phyloP scores from a whole-genome alignment of 768 basidiomycete species.

The Dictyophora rubrovolvata region DNA sequence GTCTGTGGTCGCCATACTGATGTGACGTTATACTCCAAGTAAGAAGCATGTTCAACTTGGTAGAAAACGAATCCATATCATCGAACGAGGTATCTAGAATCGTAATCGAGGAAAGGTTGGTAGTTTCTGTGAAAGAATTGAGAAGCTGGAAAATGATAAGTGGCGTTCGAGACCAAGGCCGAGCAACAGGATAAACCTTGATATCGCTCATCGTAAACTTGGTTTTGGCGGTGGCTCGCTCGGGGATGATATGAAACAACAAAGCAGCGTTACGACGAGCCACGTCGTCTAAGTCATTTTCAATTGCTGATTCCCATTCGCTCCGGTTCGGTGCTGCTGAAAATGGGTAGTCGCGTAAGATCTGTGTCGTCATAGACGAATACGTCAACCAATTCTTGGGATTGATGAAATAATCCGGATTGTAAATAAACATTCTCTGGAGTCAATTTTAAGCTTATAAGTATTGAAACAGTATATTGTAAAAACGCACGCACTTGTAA shows the following conservation, averaged over 20 bases:
- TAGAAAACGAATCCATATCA: conserved; percentile 38
- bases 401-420: conserved; percentile 66
- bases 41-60: conserved; percentile 63
- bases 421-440: conserved; percentile 59
- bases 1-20: conserved; percentile 76
- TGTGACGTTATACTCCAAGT: conserved; percentile 75
- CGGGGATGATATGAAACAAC: conserved; percentile 57
- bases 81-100: conserved; percentile 41
- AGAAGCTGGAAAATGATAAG: conserved; percentile 39
- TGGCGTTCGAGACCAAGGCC: background rate
- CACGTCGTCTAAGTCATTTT: conserved; percentile 58
- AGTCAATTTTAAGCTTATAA: background rate
- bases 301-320: conserved; percentile 28
- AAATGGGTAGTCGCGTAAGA: conserved; percentile 31
- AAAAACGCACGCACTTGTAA: conserved; percentile 43
- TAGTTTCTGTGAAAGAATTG: conserved; percentile 63
- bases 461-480: conserved; percentile 2
- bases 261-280: conserved; percentile 73
- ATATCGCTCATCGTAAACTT: conserved; percentile 46
- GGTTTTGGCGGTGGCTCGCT: conserved; percentile 26
- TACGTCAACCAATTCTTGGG: conserved; percentile 58
- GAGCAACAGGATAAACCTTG: conserved; percentile 24
- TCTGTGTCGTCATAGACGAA: conserved; percentile 33
- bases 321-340: conserved; percentile 27
- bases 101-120: conserved; percentile 43